Evolutionary conservation across 73 alveolate genomes (phyloP).

Genomic region (Paramecium sonneborni): DNA sequence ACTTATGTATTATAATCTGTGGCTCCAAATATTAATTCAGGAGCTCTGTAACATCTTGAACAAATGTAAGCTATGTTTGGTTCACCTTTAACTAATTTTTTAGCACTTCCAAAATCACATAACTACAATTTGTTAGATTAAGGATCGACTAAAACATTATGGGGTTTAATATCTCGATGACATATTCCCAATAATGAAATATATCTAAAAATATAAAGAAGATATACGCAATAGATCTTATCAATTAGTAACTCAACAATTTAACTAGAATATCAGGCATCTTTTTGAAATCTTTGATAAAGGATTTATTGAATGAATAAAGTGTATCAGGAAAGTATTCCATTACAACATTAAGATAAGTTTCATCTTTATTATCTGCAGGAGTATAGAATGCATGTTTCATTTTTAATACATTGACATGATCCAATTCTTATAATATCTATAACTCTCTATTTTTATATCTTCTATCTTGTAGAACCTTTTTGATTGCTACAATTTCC

Average conservation of each 20-base stretch:
- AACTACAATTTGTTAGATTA: slow-evolving; percentile 74
- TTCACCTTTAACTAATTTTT: slow-evolving; percentile 74
- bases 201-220: slow-evolving; percentile 58
- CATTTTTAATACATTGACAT: slow-evolving; percentile 73
- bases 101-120: slow-evolving; percentile 89
- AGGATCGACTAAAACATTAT: slow-evolving; percentile 80
- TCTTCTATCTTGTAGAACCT: slow-evolving; percentile 78
- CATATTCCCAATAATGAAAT: slow-evolving; percentile 68
- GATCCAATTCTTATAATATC: slow-evolving; percentile 75
- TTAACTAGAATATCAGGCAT: slow-evolving; percentile 76
- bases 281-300: slow-evolving; percentile 53
- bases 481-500: slow-evolving; percentile 82
- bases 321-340: slow-evolving; percentile 85
- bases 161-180: slow-evolving; percentile 87
- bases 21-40: slow-evolving; percentile 81
- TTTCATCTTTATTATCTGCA: slow-evolving; percentile 78
- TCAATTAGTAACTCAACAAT: slow-evolving; percentile 75
- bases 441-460: slow-evolving; percentile 80
- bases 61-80: slow-evolving; percentile 79
- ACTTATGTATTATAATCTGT: slow-evolving; percentile 75
- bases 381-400: slow-evolving; percentile 74
- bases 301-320: slow-evolving; percentile 64
- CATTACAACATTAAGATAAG: slow-evolving; percentile 78
- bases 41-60: slow-evolving; percentile 86
- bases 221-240: slow-evolving; percentile 85